Evolutionary conservation across 202 grass and related monocot genomes (phyloP).

Genomic region (Dendrocalamus latiflorus): DNA sequence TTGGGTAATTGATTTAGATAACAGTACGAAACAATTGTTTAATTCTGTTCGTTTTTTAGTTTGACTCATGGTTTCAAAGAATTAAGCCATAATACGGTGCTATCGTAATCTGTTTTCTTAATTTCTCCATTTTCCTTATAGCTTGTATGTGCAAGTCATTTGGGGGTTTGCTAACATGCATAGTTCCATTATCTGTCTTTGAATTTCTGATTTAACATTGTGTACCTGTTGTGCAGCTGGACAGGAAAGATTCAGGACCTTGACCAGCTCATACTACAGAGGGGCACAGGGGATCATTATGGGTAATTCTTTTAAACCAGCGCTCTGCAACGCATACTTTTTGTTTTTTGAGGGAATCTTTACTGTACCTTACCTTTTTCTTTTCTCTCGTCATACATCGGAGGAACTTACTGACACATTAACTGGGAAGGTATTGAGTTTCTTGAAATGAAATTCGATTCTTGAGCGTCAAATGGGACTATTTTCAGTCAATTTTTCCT

Average conservation of each 20-base stretch:
- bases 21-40: neutral
- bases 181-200: neutral
- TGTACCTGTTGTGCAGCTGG: conserved; percentile 50
- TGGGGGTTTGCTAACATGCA: neutral
- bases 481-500: neutral
- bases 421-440: neutral
- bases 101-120: neutral
- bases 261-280: conserved; percentile 93
- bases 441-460: neutral
- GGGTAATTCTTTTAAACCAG: conserved; percentile 44
- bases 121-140: neutral
- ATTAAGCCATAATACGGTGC: neutral
- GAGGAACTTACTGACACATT: neutral
- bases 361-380: neutral
- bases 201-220: neutral
- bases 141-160: neutral
- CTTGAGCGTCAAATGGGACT: neutral
- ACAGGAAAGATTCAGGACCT: conserved; percentile 85
- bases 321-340: neutral
- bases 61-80: neutral
- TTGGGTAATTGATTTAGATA: neutral
- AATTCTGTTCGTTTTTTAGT: neutral
- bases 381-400: neutral
- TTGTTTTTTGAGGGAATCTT: neutral
- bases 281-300: conserved; percentile 88